Percentiles rank a stretch among this genome's conserved stretches.
phyloP scores from a whole-genome alignment of 1,284 basidiomycete species.

The Agroathelia rolfsii region DNA sequence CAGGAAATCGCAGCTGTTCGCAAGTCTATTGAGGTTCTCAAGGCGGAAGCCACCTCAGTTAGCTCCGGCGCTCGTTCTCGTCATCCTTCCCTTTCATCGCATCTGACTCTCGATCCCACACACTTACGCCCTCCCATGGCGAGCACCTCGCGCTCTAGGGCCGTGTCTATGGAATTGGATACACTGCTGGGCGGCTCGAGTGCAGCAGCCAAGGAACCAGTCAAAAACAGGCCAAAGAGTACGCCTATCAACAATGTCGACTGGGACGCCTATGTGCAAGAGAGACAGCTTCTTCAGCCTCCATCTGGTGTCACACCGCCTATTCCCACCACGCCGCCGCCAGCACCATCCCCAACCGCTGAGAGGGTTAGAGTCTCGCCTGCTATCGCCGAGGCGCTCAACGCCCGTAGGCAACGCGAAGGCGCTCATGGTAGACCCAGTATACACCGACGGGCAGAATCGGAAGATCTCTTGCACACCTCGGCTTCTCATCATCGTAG shows the following conservation, averaged over 20 bases:
- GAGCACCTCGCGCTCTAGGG: slow-evolving; percentile 52
- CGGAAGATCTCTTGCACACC: too few species aligned
- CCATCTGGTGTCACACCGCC: slow-evolving; percentile 69
- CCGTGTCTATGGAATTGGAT: slow-evolving; percentile 59
- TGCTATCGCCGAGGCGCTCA: slow-evolving; percentile 65
- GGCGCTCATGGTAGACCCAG: slow-evolving; percentile 32
- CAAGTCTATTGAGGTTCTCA: slow-evolving; percentile 63
- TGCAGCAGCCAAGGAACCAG: too few species aligned
- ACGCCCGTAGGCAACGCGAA: slow-evolving; percentile 57
- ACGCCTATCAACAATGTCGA: slow-evolving; percentile 58
- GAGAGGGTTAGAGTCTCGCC: slow-evolving; percentile 46
- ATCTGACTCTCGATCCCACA: slow-evolving; percentile 51
- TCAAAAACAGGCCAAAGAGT: slow-evolving; percentile 62
- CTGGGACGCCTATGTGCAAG: slow-evolving; percentile 73
- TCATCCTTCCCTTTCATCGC: slow-evolving; percentile 55
- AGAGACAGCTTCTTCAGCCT: slow-evolving; percentile 71
- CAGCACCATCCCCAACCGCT: slow-evolving; percentile 22
- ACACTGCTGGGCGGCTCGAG: slow-evolving; percentile 38
- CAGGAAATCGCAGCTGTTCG: slow-evolving; percentile 71
- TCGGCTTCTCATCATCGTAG: slow-evolving; percentile 22
- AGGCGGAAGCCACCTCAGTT: slow-evolving; percentile 54
- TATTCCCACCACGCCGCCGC: slow-evolving; percentile 48
- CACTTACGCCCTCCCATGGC: slow-evolving; percentile 60
- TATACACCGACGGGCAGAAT: slow-evolving; percentile 30
- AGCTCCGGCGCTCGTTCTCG: slow-evolving; percentile 47